phyloP scores from a whole-genome alignment of 495 filamentous ascomycete genomes.

The Aspergillus bertholletiae region DNA sequence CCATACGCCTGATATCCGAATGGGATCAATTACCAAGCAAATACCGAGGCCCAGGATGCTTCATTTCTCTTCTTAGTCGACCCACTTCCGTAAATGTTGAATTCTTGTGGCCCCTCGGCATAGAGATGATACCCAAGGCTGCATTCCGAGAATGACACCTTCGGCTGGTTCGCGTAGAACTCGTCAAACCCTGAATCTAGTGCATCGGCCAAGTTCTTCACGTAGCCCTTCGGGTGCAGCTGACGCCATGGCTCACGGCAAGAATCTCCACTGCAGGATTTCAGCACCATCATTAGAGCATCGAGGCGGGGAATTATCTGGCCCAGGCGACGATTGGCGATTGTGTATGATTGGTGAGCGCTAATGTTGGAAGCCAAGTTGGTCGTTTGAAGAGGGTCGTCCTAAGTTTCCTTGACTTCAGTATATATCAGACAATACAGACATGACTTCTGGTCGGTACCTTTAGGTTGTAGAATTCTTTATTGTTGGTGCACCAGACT shows the following conservation, averaged over 20 bases:
- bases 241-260: conserved; percentile 53
- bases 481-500: conserved; percentile 58
- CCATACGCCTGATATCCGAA: too few species aligned
- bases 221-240: conserved; percentile 50
- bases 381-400: conserved; percentile 53
- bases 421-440: neutral
- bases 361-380: conserved; percentile 39
- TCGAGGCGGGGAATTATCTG: conserved; percentile 50
- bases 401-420: conserved; percentile 21
- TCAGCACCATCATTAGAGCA: conserved; percentile 56
- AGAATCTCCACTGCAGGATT: conserved; percentile 51
- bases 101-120: conserved; percentile 54
- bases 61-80: conserved; percentile 11
- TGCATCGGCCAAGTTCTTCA: conserved; percentile 30
- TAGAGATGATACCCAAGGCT: conserved; percentile 57
- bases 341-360: conserved; percentile 16
- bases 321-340: conserved; percentile 23
- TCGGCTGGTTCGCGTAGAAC: conserved; percentile 54
- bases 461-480: conserved; percentile 55
- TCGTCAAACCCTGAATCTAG: conserved; percentile 48
- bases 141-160: conserved; percentile 54
- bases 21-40: too few species aligned
- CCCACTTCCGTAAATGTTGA: conserved; percentile 18
- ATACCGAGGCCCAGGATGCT: too few species aligned
- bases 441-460: conserved; percentile 13